Percentiles rank a stretch among this genome's conserved stretches.
Evolutionary conservation across 129 eudicot species (phyloP).

Genomic region (sunflower (Helianthus annuus)): HanXRQr2.0-SUNRISE NC_035445.2:90665749-90666248

Average conservation of each 20-base stretch:
- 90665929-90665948: neutral
- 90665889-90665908: neutral
- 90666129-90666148: neutral
- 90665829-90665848: too few relatives aligned
- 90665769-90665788: too few relatives aligned
- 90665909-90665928: slow-evolving; percentile 17
- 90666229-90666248: slow-evolving; percentile 26
- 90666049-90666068: slow-evolving; percentile 16
- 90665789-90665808: too few relatives aligned
- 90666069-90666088: neutral
- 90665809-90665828: too few relatives aligned
- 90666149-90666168: slow-evolving; percentile 2
- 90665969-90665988: neutral
- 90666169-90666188: slow-evolving; percentile 7
- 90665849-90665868: too few relatives aligned
- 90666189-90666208: neutral
- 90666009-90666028: slow-evolving; percentile 7
- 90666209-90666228: neutral
- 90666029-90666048: slow-evolving; percentile 13
- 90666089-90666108: slow-evolving; percentile 11
- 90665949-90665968: neutral
- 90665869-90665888: too few relatives aligned
- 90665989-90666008: slow-evolving; percentile 11
- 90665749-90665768: too few relatives aligned
- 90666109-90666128: slow-evolving; percentile 13